Percentiles rank a stretch among this genome's conserved stretches.
phyloP scores from a whole-genome alignment of 2,329 filamentous ascomycete species.

The Colletotrichum spaethianum region DNA sequence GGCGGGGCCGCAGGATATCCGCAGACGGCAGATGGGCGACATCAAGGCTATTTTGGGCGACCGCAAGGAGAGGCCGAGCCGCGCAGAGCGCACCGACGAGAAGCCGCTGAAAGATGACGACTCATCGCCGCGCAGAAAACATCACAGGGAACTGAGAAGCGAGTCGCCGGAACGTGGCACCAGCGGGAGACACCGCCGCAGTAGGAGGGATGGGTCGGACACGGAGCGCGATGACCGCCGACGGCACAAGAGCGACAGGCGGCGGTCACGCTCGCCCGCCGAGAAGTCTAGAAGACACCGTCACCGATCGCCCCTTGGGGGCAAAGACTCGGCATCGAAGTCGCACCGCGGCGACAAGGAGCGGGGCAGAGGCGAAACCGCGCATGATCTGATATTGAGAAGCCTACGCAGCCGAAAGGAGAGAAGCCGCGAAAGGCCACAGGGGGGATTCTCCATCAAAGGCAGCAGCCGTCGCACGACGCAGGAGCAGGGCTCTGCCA shows the following conservation, averaged over 20 bases:
- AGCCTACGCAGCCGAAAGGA: neutral
- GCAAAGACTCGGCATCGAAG: neutral
- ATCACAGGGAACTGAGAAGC: constrained; percentile 26
- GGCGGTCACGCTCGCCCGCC: constrained; percentile 51
- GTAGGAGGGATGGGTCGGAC: constrained; percentile 23
- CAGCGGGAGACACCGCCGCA: constrained; percentile 17
- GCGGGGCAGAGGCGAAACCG: constrained; percentile 33
- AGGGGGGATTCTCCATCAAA: constrained; percentile 10
- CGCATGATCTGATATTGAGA: constrained; percentile 4
- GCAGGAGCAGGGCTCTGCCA: constrained; percentile 41
- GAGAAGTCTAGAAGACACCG: constrained; percentile 50
- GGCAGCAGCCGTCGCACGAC: constrained; percentile 17
- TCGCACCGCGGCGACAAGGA: constrained; percentile 41
- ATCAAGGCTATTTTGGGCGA: constrained; percentile 72
- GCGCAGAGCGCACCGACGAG: constrained; percentile 29
- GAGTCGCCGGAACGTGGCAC: constrained; percentile 34
- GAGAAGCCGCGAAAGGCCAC: constrained; percentile 12
- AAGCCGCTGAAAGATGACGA: constrained; percentile 20
- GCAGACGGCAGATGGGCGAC: constrained; percentile 71
- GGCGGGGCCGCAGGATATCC: constrained; percentile 65
- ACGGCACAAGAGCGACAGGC: constrained; percentile 38
- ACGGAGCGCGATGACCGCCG: constrained; percentile 34
- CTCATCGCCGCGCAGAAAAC: constrained; percentile 19
- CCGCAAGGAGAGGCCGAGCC: constrained; percentile 42
- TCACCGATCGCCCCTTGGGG: constrained; percentile 46